Conservation (phyloP, 306 rosid genomes). For the Gillenia trifoliata region DNA sequence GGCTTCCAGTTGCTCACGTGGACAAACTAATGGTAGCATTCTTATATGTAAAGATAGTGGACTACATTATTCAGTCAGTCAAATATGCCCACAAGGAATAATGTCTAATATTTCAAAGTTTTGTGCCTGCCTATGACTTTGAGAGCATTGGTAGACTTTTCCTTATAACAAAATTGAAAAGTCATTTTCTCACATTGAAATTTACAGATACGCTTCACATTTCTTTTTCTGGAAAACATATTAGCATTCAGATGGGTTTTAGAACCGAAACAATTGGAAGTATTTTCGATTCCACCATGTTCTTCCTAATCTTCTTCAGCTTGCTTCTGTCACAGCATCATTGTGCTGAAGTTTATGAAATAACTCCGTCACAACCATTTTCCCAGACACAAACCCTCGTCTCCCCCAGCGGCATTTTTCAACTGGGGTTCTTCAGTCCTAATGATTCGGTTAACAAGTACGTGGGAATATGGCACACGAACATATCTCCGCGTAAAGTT, state of each 20-base stretch:
- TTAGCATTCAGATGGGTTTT: neutral
- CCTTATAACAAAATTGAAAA: neutral
- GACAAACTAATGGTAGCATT: too few species aligned
- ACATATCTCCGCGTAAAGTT: neutral
- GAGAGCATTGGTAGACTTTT: neutral
- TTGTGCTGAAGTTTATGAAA: neutral
- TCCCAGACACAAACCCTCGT: neutral
- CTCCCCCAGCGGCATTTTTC: neutral
- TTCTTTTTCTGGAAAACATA: too few species aligned
- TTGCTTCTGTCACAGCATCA: neutral
- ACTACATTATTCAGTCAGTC: neutral
- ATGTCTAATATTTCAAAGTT: neutral
- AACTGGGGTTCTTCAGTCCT: neutral
- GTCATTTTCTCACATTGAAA: neutral
- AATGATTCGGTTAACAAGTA: neutral
- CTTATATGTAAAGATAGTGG: too few species aligned
- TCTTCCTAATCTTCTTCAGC: neutral
- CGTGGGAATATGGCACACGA: slow-evolving; percentile 40
- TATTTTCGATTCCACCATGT: neutral
- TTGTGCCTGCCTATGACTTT: neutral
- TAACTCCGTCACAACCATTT: neutral
- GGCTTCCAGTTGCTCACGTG: too few species aligned
- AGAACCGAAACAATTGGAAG: neutral
- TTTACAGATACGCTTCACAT: too few species aligned
- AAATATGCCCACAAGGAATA: too few species aligned